Evolutionary conservation across 768 basidiomycete species (phyloP).

Genomic region (Lactarius indigo): DNA sequence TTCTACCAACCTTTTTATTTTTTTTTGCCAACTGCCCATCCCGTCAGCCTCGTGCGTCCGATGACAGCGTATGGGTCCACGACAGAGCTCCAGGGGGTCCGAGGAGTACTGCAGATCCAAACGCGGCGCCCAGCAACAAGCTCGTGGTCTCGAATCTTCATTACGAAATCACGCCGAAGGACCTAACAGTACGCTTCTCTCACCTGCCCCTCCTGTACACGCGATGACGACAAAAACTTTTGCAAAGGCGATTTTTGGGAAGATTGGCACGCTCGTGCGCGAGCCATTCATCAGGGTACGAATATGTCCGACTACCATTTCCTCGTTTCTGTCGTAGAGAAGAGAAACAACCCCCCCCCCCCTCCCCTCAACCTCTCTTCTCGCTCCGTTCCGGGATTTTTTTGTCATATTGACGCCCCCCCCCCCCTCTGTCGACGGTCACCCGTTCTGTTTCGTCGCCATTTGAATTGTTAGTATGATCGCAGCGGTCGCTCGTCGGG

Average conservation of each 20-base stretch:
- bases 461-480: constrained; percentile 75
- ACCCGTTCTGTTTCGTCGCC: constrained; percentile 35
- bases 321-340: constrained; percentile 54
- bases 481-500: constrained; percentile 91
- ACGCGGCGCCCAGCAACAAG: constrained; percentile 28
- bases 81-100: constrained; percentile 17
- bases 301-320: constrained; percentile 42
- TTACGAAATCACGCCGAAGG: constrained; percentile 87
- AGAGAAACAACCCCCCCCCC: constrained; percentile 40
- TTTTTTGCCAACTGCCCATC: constrained; percentile 1
- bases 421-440: constrained; percentile 2
- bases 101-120: background rate
- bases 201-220: constrained; percentile 10
- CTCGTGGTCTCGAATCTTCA: constrained; percentile 85
- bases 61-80: constrained; percentile 19
- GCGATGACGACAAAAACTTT: background rate
- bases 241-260: constrained; percentile 79
- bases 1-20: background rate
- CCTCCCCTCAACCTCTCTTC: constrained; percentile 32
- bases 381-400: constrained; percentile 36
- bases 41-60: constrained; percentile 19
- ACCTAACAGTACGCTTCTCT: constrained; percentile 64
- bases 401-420: constrained; percentile 20
- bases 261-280: constrained; percentile 87
- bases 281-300: constrained; percentile 96